Percentiles rank a stretch among this genome's conserved stretches.
phyloP scores from a whole-genome alignment of 2,329 filamentous ascomycete genomes.

The Parafenestella ontariensis region DNA sequence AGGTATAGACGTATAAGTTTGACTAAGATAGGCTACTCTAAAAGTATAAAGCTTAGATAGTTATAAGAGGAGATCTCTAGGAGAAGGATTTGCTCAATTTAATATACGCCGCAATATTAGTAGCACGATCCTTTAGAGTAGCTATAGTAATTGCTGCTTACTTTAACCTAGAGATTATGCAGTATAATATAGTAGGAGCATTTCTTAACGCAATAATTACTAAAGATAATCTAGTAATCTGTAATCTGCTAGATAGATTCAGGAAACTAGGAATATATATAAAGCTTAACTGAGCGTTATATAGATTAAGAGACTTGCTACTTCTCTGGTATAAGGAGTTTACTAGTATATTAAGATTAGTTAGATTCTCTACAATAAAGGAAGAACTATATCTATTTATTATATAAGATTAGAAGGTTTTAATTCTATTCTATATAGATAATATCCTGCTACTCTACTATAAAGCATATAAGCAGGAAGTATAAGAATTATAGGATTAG shows the following conservation, averaged over 20 bases:
- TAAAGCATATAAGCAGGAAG: background rate
- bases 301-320: background rate
- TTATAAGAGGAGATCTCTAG: too few species aligned
- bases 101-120: background rate
- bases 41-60: background rate
- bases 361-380: background rate
- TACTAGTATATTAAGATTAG: background rate
- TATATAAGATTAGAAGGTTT: too few species aligned
- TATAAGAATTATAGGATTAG: background rate
- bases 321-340: background rate
- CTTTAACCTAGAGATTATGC: background rate
- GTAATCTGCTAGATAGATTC: background rate
- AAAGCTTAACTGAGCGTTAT: background rate
- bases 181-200: background rate
- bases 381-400: background rate
- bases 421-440: too few species aligned
- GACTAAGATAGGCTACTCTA: background rate
- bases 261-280: too few species aligned
- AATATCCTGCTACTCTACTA: too few species aligned
- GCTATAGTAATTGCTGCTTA: too few species aligned
- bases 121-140: background rate
- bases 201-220: background rate
- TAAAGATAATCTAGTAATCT: background rate
- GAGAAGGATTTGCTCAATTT: background rate
- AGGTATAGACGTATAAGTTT: background rate